A percentile compares a stretch with the other conserved stretches of the same genome.
Conservation (phyloP, 2,329 filamentous ascomycete genomes). For the Bipolaris sorokiniana region DNA sequence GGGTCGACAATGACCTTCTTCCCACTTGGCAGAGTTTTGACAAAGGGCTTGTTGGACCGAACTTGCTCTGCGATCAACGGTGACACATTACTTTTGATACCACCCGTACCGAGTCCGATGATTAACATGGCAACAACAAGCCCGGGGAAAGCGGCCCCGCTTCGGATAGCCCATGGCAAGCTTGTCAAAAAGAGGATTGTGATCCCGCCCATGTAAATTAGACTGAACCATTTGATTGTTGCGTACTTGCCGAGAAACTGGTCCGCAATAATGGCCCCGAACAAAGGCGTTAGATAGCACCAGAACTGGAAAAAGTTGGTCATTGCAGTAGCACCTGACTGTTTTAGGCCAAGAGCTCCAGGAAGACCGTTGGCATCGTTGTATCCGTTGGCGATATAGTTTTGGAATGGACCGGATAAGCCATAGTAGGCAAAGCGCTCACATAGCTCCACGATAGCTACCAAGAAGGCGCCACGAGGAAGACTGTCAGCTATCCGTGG, state of each 20-base stretch:
- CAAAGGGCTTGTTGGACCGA: conserved; percentile 48
- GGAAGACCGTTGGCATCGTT: conserved; percentile 50
- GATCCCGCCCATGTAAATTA: conserved; percentile 69
- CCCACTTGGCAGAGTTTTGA: conserved; percentile 48
- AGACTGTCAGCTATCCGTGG: conserved; percentile 52
- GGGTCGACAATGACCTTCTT: conserved; percentile 55
- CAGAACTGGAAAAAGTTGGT: conserved; percentile 58
- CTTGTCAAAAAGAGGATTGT: conserved; percentile 69
- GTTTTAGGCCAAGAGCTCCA: conserved; percentile 51
- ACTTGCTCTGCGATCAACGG: conserved; percentile 59
- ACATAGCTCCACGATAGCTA: conserved; percentile 57
- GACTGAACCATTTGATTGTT: conserved; percentile 71
- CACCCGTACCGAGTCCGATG: conserved; percentile 76
- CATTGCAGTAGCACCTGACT: conserved; percentile 53
- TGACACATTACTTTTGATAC: conserved; percentile 80
- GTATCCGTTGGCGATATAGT: conserved; percentile 56
- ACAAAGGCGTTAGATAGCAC: conserved; percentile 56
- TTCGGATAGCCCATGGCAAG: conserved; percentile 66
- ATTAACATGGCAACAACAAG: conserved; percentile 70
- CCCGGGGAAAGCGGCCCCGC: conserved; percentile 65
- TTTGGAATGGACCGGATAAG: conserved; percentile 57
- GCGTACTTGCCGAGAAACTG: conserved; percentile 72
- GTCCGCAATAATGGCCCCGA: conserved; percentile 65
- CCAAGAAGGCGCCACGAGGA: conserved; percentile 54
- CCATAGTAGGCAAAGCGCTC: conserved; percentile 57